Evolutionary conservation across 2,329 filamentous ascomycete species (phyloP), one percentile per base, ranked within the genome.

Genomic region (Bisporella sp.): DNA sequence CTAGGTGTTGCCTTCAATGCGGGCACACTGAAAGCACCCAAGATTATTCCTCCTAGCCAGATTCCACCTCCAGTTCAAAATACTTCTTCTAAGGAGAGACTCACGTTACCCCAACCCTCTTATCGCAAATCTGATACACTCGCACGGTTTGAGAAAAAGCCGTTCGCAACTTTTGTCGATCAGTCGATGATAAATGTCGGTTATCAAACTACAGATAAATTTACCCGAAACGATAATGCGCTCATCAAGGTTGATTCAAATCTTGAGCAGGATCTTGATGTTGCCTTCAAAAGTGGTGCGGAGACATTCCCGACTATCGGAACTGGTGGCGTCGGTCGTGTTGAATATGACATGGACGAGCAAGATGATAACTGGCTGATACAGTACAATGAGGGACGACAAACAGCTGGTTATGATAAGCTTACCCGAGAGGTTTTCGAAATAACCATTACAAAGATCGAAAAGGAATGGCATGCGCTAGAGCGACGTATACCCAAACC

Each of bases 281-380:
- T 69, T 2, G 63, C 68, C 35, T 59, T 61, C 13, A 79, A 77
- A 54, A 72, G 72, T 13, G 85, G 87, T 45, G 78, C 76, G 6
- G 84, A 87, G 43, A 65, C 71, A 5, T 73, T 77, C 48, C 67
- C 71, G 31, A 70, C 72, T 4, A 69, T 73, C 39, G 71, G 73
- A 4, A 69, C 69, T 35, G 71, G 71, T 47, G 73, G 73, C 13
- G 78, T 95, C 39, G 89, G 89, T 9, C 84, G 89, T 50, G 93
- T 99, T 21, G 93, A 99, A 66, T 99, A 99, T 66, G 93, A 99
- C 67, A 99, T 99, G 93, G 93, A 99, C 64, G 93, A 99, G 69
- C 93, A 99, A 64, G 93, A 99, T 66, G 90, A 96, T 59, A 89
- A 91, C 71, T 99, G 93, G 93, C 74, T 99, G 30, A 87, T 93